Percentiles rank a stretch among this genome's conserved stretches.
These are phyloP conservation scores for Penicillium sp. DNA, from an alignment of 2,329 filamentous ascomycete species.

Conservation along the genomic window DNA sequence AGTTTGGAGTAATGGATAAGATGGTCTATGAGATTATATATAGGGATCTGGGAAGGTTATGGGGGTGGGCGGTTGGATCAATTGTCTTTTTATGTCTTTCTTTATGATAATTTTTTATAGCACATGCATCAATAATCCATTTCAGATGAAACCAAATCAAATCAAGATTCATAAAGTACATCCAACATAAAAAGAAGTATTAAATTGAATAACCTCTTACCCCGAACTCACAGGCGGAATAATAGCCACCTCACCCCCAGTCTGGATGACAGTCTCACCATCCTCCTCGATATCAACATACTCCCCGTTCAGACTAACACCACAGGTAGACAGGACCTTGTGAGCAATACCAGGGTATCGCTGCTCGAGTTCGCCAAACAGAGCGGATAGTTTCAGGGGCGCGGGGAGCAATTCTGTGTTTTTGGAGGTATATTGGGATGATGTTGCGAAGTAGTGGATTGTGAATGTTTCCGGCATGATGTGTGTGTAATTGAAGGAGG, in stretches of 20 bases:
- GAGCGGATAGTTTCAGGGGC: slow-evolving; percentile 37
- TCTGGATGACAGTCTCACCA: slow-evolving; percentile 29
- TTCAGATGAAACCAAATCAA: not conserved
- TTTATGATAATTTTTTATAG: not conserved
- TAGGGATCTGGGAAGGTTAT: not conserved
- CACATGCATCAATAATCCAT: slow-evolving; percentile 9
- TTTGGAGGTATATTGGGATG: slow-evolving; percentile 42
- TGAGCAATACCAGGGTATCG: slow-evolving; percentile 43
- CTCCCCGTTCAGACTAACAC: slow-evolving; percentile 44
- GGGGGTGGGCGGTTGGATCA: not conserved
- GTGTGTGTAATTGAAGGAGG: not conserved
- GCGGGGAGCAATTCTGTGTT: slow-evolving; percentile 42
- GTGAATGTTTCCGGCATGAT: slow-evolving; percentile 33
- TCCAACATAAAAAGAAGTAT: not conserved
- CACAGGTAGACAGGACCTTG: slow-evolving; percentile 41
- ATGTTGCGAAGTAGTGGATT: slow-evolving; percentile 48
- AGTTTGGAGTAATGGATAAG: slow-evolving; percentile 11
- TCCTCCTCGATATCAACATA: slow-evolving; percentile 42
- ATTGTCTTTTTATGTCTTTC: not conserved
- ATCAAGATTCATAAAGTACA: slow-evolving; percentile 10
- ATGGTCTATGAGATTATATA: not conserved
- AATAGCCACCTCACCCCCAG: slow-evolving; percentile 46
- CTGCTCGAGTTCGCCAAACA: slow-evolving; percentile 41
- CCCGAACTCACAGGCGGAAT: slow-evolving; percentile 51
- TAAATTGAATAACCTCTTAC: slow-evolving; percentile 13